Evolutionary conservation across 2,329 filamentous ascomycete species (phyloP), one percentile per base, ranked within the genome.

Genomic region (Ophiocordyceps australis): DNA sequence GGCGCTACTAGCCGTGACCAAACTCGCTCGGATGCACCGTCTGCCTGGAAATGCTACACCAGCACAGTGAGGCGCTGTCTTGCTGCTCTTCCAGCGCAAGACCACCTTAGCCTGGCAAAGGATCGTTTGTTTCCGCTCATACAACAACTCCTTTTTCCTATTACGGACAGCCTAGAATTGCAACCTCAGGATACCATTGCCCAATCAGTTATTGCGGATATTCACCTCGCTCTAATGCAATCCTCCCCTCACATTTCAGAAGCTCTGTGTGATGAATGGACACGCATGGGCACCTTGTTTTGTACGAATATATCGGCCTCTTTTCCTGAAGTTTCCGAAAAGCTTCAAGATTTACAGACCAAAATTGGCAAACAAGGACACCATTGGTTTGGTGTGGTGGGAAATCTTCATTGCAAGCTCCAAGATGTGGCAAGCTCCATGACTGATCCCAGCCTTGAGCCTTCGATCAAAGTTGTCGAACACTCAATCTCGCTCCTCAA

Each of bases 1-100:
- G 85, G 85, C 0, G 64, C 94, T 7, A 62, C 64, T 2, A 68
- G 63, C 28, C 73, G 75, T 34, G 79, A 89, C 19, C 86, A 94
- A 40, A 68, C 73, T 2, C 66, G 69, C 9, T 57, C 62, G 20
- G 79, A 83, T 39, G 60, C 72, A 2, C 56, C 65, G 5, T 56
- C 65, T 25, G 80, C 78, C 7, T 94, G 82, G 73, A 66, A 62
- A 16, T 65, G 70, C 10, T 95, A 92, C 42, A 63, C 85, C 12
- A 63, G 71, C 9, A 57, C 72, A 2, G 58, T 66, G 3, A 58
- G 62, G 21, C 58, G 65, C 34, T 54, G 80, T 11, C 40, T 63
- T 11, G 49, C 42, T 17, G 51, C 45, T 7, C 50, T 67, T 5
- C 34, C 56, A 1, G 47, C 59, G 7, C 46, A 55, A 2, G 57